phyloP scores from a whole-genome alignment of 495 filamentous ascomycete species.

The Lichina pygmaea region DNA sequence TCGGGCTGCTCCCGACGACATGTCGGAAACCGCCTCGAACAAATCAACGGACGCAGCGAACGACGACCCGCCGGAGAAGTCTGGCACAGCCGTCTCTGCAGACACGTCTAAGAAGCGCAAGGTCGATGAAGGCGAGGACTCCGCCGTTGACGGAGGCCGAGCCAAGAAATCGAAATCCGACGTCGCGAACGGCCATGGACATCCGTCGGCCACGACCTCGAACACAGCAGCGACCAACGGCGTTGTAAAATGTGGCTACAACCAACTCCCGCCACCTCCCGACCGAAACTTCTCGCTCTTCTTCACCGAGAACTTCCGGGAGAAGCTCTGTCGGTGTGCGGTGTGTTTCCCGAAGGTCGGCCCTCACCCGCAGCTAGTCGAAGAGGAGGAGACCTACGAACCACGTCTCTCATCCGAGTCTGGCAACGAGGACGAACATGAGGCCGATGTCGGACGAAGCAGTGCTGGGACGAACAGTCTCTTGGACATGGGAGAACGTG shows the following conservation, averaged over 20 bases:
- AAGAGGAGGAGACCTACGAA: conserved; percentile 82
- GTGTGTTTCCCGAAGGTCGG: conserved; percentile 48
- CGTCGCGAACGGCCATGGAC: not conserved
- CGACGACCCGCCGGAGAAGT: not conserved
- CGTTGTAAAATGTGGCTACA: conserved; percentile 1
- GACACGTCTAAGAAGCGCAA: conserved; percentile 45
- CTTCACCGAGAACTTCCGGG: conserved; percentile 45
- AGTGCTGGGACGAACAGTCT: conserved; percentile 45
- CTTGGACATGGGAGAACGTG: conserved; percentile 71
- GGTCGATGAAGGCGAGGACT: conserved; percentile 25
- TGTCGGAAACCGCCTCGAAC: not conserved
- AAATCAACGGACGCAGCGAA: conserved; percentile 1
- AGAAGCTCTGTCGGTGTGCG: conserved; percentile 49
- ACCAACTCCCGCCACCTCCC: conserved; percentile 22
- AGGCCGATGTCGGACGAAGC: conserved; percentile 15
- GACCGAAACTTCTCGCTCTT: conserved; percentile 47
- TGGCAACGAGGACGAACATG: conserved; percentile 18
- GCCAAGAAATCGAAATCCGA: not conserved
- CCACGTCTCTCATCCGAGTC: conserved; percentile 37
- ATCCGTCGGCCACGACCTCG: not conserved
- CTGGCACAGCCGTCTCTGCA: conserved; percentile 2
- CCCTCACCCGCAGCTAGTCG: conserved; percentile 50
- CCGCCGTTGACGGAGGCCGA: not conserved
- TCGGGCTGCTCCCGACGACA: conserved; percentile 2
- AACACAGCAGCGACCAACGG: not conserved